These are phyloP conservation scores for Aspergillus neoniger DNA, from an alignment of 2,329 filamentous ascomycete genomes.

Conservation along the genomic window DNA sequence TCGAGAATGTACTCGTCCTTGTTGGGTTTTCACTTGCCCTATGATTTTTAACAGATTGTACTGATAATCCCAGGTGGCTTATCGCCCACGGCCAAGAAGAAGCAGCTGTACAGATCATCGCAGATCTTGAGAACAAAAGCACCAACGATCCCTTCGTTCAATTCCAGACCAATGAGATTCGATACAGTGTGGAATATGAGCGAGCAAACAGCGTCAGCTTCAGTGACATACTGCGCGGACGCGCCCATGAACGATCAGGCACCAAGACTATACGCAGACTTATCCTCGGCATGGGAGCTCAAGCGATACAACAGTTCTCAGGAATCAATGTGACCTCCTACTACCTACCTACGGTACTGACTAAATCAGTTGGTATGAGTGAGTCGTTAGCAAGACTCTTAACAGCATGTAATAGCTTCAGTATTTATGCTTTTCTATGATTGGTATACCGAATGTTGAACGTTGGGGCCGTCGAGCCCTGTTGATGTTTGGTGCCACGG, in stretches of 20 bases:
- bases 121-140: constrained; percentile 30
- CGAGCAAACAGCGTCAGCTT: constrained; percentile 53
- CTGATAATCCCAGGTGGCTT: constrained; percentile 17
- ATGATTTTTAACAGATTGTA: no score
- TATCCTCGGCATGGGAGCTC: constrained; percentile 49
- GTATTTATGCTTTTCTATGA: constrained; percentile 48
- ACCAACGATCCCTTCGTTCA: constrained; percentile 46
- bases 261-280: constrained; percentile 40
- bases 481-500: constrained; percentile 53
- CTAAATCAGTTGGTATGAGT: constrained; percentile 43
- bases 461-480: constrained; percentile 51
- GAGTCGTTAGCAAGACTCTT: constrained; percentile 45
- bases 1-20: constrained; percentile 35
- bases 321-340: constrained; percentile 43
- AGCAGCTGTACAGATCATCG: constrained; percentile 49
- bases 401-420: constrained; percentile 50
- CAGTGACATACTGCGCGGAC: constrained; percentile 51
- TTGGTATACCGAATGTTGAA: constrained; percentile 51
- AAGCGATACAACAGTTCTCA: constrained; percentile 40
- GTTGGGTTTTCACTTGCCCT: constrained; percentile 7
- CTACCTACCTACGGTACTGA: constrained; percentile 47
- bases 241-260: constrained; percentile 20
- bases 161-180: constrained; percentile 48
- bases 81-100: constrained; percentile 20
- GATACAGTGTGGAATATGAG: constrained; percentile 53